Conservation (phyloP, 495 filamentous ascomycete species). For the Tuber indicum region DNA sequence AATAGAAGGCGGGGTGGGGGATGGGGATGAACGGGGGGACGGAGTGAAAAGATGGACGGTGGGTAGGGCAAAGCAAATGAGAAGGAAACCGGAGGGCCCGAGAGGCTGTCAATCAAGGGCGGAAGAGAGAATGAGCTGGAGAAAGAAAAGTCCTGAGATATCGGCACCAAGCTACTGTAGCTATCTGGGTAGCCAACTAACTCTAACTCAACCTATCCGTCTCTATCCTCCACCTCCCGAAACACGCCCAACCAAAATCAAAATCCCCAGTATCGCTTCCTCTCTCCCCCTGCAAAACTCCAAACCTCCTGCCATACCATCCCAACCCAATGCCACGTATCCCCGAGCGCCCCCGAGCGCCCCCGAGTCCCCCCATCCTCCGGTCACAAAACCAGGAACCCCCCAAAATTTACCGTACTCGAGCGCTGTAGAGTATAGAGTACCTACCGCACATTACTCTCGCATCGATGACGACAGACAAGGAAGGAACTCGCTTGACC, state of each 20-base stretch:
- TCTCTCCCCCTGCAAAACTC: background rate
- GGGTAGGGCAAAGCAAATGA: background rate
- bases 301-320: background rate
- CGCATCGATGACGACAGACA: conserved; percentile 1
- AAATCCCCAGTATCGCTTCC: background rate
- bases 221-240: background rate
- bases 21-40: background rate
- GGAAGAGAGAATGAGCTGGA: background rate
- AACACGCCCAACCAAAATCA: background rate
- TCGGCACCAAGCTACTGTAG: background rate
- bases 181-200: background rate
- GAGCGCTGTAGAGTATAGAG: background rate
- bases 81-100: background rate
- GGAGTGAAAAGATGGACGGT: background rate
- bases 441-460: background rate
- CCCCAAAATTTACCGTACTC: background rate
- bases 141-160: background rate
- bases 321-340: conserved; percentile 4
- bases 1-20: background rate
- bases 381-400: background rate
- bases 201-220: conserved; percentile 1
- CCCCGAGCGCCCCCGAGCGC: background rate
- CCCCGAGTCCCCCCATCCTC: background rate
- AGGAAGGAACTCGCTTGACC: background rate
- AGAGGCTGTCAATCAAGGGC: background rate